Conservation (phyloP, 805 yeast genomes). For the Schizosaccharomyces octosporus region DNA sequence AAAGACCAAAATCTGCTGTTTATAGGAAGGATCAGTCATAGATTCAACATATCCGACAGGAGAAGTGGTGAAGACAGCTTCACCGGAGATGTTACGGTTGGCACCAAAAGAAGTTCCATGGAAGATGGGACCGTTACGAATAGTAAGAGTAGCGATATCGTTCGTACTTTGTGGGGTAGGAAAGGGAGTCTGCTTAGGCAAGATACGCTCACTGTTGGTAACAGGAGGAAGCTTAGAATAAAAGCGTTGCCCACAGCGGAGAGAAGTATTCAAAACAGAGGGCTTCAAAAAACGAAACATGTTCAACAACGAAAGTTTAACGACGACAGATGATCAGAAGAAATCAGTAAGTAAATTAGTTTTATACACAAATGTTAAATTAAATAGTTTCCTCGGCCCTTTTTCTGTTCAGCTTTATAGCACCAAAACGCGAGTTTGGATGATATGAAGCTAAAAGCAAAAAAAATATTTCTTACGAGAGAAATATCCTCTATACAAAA, state of each 20-base stretch:
- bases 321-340: neutral
- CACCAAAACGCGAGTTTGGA: too few relatives aligned
- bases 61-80: conserved; percentile 96
- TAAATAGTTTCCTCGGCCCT: too few relatives aligned
- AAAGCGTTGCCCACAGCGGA: neutral
- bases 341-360: neutral
- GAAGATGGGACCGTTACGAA: conserved; percentile 25
- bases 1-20: conserved; percentile 87
- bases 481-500: too few relatives aligned
- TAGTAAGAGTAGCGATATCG: conserved; percentile 71
- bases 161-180: conserved; percentile 12
- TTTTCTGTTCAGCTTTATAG: too few relatives aligned
- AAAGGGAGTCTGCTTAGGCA: neutral
- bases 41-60: conserved; percentile 99
- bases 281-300: neutral
- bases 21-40: conserved; percentile 92
- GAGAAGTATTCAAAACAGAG: neutral
- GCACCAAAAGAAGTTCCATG: conserved; percentile 98
- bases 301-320: neutral
- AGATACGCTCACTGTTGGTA: neutral
- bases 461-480: too few relatives aligned
- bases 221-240: neutral
- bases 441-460: too few relatives aligned
- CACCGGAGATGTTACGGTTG: conserved; percentile 71
- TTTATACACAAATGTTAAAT: too few relatives aligned